Evolutionary conservation across 1,139 yeast genomes (phyloP).

Genomic region (Candida smagusa): DNA sequence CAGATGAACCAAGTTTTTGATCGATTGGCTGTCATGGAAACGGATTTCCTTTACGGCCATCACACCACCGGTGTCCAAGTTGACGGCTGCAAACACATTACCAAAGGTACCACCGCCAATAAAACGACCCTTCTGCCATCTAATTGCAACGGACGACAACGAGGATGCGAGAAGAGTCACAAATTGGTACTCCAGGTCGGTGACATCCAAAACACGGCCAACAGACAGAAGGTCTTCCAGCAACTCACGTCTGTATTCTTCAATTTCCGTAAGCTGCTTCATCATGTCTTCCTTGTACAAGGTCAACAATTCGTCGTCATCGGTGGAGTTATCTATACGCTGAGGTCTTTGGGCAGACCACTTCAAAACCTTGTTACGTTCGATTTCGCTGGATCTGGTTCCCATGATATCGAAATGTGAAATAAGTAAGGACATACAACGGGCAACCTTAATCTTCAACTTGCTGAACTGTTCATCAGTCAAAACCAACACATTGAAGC

Average conservation of each 20-base stretch:
- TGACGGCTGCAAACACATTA: slow-evolving; percentile 86
- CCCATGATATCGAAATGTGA: slow-evolving; percentile 99
- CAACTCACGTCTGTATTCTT: slow-evolving; percentile 49
- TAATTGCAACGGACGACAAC: slow-evolving; percentile 83
- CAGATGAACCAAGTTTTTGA: slow-evolving; percentile 80
- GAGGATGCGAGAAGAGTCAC: slow-evolving; percentile 85
- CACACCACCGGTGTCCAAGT: slow-evolving; percentile 91
- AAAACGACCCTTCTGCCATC: slow-evolving; percentile 96
- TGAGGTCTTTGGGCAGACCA: slow-evolving; percentile 50
- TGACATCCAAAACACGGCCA: slow-evolving; percentile 86
- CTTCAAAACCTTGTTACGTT: slow-evolving; percentile 51
- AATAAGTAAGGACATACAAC: slow-evolving; percentile 88
- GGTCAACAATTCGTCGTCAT: slow-evolving; percentile 57
- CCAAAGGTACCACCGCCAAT: slow-evolving; percentile 98
- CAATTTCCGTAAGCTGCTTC: slow-evolving; percentile 58
- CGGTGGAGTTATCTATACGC: slow-evolving; percentile 47
- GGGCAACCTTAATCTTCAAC: slow-evolving; percentile 81
- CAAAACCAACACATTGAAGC: slow-evolving; percentile 80
- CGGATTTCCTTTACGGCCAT: slow-evolving; percentile 96
- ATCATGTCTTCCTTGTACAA: slow-evolving; percentile 59
- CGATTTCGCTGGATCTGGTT: slow-evolving; percentile 87
- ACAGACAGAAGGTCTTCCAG: slow-evolving; percentile 54
- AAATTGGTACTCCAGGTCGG: slow-evolving; percentile 83
- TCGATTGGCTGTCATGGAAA: slow-evolving; percentile 84
- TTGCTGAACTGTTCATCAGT: slow-evolving; percentile 72